Conservation (phyloP, 805 yeast genomes). For the Clavispora carvajalis region DNA sequence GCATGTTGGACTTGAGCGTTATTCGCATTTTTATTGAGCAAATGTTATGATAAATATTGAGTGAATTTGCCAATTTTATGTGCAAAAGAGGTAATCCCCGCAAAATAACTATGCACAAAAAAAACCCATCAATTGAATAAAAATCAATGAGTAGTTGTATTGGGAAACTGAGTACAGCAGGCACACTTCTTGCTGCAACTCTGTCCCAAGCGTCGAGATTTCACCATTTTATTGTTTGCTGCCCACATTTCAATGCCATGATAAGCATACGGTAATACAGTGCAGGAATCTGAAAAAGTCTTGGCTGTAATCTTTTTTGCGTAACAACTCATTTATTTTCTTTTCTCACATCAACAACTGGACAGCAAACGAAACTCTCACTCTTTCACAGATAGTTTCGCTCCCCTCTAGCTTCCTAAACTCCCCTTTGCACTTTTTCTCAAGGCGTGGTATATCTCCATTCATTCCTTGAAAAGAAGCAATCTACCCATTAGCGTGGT, state of each 20-base stretch:
- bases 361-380: neutral
- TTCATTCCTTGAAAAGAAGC: neutral
- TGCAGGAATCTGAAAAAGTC: neutral
- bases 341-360: neutral
- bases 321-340: neutral
- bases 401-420: neutral
- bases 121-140: too few relatives aligned
- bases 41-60: too few relatives aligned
- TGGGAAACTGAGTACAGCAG: too few relatives aligned
- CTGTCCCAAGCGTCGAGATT: too few relatives aligned
- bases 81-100: neutral
- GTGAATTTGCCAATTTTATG: too few relatives aligned
- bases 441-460: neutral
- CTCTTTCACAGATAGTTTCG: neutral
- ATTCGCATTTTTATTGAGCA: too few relatives aligned
- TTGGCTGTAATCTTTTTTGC: neutral
- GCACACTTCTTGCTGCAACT: too few relatives aligned
- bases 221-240: too few relatives aligned
- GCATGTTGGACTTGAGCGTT: too few relatives aligned
- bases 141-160: too few relatives aligned
- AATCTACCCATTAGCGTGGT: slow-evolving; percentile 13
- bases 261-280: too few relatives aligned
- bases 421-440: neutral
- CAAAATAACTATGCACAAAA: neutral
- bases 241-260: too few relatives aligned